Evolutionary conservation across 495 filamentous ascomycete species (phyloP).

Genomic region (Penicillium steckii): DNA sequence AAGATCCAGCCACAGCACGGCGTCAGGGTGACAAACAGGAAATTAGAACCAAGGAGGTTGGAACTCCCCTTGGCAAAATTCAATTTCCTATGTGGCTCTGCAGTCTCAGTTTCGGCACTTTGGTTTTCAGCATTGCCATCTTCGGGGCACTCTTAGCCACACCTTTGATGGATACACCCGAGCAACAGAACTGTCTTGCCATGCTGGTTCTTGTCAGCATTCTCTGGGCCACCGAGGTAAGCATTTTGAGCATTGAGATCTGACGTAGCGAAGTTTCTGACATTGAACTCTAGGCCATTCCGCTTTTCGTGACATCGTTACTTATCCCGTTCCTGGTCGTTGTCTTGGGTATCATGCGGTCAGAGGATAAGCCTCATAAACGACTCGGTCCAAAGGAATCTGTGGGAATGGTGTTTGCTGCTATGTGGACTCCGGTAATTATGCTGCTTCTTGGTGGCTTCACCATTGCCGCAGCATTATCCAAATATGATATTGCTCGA

Average conservation of each 20-base stretch:
- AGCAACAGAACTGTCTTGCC: constrained; percentile 94
- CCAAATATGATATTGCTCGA: constrained; percentile 97
- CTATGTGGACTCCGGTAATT: constrained; percentile 99
- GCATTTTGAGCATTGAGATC: constrained; percentile 14
- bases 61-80: constrained; percentile 79
- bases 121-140: constrained; percentile 66
- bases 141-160: constrained; percentile 71
- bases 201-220: constrained; percentile 92
- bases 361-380: constrained; percentile 64
- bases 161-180: constrained; percentile 76
- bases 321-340: constrained; percentile 93
- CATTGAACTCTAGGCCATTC: constrained; percentile 68
- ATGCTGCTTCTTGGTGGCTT: constrained; percentile 98
- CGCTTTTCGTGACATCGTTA: constrained; percentile 94
- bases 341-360: constrained; percentile 77
- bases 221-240: constrained; percentile 94
- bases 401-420: constrained; percentile 76
- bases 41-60: constrained; percentile 61
- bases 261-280: not conserved
- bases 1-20: constrained; percentile 65
- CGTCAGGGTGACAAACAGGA: constrained; percentile 82
- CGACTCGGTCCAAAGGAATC: constrained; percentile 74
- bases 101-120: constrained; percentile 72
- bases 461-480: constrained; percentile 90
- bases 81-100: constrained; percentile 78